Percentiles rank a stretch among this genome's conserved stretches.
Conservation (phyloP, 2,329 filamentous ascomycete genomes). For the Tolypocladium nubicola region DNA sequence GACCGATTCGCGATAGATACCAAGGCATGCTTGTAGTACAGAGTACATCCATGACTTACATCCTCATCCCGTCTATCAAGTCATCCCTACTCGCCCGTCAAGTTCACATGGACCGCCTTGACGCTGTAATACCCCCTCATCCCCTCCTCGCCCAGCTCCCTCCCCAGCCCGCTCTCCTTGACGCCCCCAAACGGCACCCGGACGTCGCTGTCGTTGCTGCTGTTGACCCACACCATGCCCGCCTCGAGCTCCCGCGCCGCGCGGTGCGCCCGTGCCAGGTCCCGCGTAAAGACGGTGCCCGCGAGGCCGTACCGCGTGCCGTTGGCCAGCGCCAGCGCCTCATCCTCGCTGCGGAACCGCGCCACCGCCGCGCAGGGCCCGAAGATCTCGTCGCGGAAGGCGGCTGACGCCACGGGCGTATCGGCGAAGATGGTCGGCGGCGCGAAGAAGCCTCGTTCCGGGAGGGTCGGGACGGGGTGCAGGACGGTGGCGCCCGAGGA, state of each 20-base stretch:
- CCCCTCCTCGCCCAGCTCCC: slow-evolving; percentile 34
- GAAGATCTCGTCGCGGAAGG: slow-evolving; percentile 37
- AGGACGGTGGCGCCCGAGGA: slow-evolving; percentile 53
- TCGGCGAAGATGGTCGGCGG: slow-evolving; percentile 35
- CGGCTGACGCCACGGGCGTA: slow-evolving; percentile 29
- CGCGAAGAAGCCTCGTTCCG: slow-evolving; percentile 33
- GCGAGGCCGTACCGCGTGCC: slow-evolving; percentile 51
- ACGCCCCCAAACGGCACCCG: slow-evolving; percentile 34
- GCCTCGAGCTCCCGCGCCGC: slow-evolving; percentile 48
- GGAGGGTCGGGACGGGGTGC: slow-evolving; percentile 42
- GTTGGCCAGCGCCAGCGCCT: slow-evolving; percentile 33
- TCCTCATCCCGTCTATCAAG: too few relatives aligned
- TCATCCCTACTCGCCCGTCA: slow-evolving; percentile 7
- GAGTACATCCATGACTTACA: too few relatives aligned
- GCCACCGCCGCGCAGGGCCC: slow-evolving; percentile 32
- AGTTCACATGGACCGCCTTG: slow-evolving; percentile 34
- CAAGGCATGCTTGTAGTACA: too few relatives aligned
- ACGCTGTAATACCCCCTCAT: slow-evolving; percentile 31
- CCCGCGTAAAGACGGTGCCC: slow-evolving; percentile 49
- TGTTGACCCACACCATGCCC: slow-evolving; percentile 46
- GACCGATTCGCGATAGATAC: too few relatives aligned
- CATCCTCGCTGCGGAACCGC: slow-evolving; percentile 29
- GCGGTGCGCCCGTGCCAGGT: slow-evolving; percentile 38
- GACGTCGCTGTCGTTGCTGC: slow-evolving; percentile 31
- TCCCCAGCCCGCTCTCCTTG: slow-evolving; percentile 36